Conservation (phyloP, 148 eudicot species). For the Fagopyrum esculentum region DNA sequence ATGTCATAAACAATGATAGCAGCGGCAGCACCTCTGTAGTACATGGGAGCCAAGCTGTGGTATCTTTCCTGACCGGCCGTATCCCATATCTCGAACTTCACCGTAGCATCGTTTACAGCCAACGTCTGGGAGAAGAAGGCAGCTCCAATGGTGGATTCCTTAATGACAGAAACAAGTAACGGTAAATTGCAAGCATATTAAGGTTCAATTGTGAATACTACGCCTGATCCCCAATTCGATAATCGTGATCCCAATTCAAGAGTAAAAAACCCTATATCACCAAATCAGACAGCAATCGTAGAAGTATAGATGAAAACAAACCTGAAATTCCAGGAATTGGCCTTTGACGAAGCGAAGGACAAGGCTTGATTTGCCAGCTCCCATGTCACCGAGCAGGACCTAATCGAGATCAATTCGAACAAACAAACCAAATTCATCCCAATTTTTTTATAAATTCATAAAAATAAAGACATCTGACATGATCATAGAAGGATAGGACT, state of each 20-base stretch:
- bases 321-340: slow-evolving; percentile 94
- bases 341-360: slow-evolving; percentile 96
- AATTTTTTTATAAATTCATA: neutral
- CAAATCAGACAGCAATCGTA: neutral
- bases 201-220: no score
- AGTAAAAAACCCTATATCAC: neutral
- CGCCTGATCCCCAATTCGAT: neutral
- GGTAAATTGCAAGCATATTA: no score
- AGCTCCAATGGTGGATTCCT: slow-evolving; percentile 99
- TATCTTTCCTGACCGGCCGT: slow-evolving; percentile 97
- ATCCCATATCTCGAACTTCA: slow-evolving; percentile 98
- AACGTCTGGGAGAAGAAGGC: slow-evolving; percentile 97
- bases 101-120: slow-evolving; percentile 78
- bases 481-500: slow-evolving; percentile 11
- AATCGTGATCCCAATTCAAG: slow-evolving; percentile 2
- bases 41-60: slow-evolving; percentile 99
- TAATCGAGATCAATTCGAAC: slow-evolving; percentile 19
- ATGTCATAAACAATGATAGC: slow-evolving; percentile 94
- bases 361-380: slow-evolving; percentile 95
- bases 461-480: neutral
- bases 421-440: no score
- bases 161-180: neutral
- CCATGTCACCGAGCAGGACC: slow-evolving; percentile 99
- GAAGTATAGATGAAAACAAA: slow-evolving; percentile 11
- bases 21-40: slow-evolving; percentile 96